Evolutionary conservation across 2,329 filamentous ascomycete genomes (phyloP).

Genomic region (Plectosphaerella cucumerina): DNA sequence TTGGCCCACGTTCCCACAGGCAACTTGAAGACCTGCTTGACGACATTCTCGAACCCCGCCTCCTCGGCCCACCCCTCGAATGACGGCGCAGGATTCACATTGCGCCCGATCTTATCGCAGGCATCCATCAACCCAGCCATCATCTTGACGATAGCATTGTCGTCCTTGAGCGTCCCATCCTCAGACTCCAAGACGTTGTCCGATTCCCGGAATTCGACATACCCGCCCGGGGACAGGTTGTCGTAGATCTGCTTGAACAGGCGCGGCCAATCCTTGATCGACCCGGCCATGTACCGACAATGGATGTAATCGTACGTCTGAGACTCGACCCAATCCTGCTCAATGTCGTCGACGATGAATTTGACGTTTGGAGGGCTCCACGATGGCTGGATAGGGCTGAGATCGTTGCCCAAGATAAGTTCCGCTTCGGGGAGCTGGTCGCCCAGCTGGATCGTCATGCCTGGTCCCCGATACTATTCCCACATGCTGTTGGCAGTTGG

Average conservation of each 20-base stretch:
- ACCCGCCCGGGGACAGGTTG: conserved; percentile 6
- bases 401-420: conserved; percentile 27
- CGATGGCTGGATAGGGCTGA: conserved; percentile 18
- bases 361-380: conserved; percentile 66
- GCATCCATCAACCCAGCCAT: conserved; percentile 17
- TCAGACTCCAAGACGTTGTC: conserved; percentile 4
- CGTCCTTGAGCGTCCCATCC: conserved; percentile 1
- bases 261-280: conserved; percentile 22
- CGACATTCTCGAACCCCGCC: conserved; percentile 26
- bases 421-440: conserved; percentile 17
- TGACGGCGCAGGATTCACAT: conserved; percentile 21
- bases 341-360: conserved; percentile 67
- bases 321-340: conserved; percentile 12
- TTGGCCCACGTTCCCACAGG: conserved; percentile 33
- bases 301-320: conserved; percentile 6
- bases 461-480: too few relatives aligned
- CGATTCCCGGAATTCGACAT: conserved; percentile 5
- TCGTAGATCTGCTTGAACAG: conserved; percentile 8
- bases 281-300: conserved; percentile 22
- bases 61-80: conserved; percentile 16
- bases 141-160: conserved; percentile 12
- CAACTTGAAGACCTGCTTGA: conserved; percentile 19
- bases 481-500: too few relatives aligned
- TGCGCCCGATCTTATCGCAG: conserved; percentile 22
- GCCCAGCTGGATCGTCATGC: conserved; percentile 39